Evolutionary conservation across 192 early-diverging fungal genomes (phyloP).

Genomic region (Rhizophagus prolifer): DNA sequence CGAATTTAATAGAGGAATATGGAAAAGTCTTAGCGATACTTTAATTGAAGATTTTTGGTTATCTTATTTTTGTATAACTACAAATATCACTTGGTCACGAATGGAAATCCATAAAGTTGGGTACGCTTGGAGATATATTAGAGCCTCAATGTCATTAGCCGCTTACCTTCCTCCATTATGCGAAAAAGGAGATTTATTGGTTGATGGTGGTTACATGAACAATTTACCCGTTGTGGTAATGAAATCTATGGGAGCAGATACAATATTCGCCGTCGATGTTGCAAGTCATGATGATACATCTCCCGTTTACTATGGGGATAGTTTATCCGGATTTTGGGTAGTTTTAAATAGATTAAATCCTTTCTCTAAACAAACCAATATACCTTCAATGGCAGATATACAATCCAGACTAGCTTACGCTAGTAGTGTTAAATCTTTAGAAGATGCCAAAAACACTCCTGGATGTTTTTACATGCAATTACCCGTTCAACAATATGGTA

Average conservation of each 20-base stretch:
- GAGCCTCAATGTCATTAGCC: constrained; percentile 97
- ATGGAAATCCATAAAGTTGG: constrained; percentile 91
- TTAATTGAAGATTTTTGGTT: constrained; percentile 99
- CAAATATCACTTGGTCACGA: constrained; percentile 95
- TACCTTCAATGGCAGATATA: constrained; percentile 92
- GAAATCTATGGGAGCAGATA: constrained; percentile 77
- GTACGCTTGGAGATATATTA: constrained; percentile 95
- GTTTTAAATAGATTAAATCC: constrained; percentile 82
- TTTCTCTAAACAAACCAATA: constrained; percentile 60
- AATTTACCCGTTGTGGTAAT: constrained; percentile 90
- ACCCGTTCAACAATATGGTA: constrained; percentile 83
- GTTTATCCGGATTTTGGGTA: constrained; percentile 91
- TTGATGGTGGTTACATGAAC: constrained; percentile 98
- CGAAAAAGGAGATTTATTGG: constrained; percentile 95
- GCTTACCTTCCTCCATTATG: constrained; percentile 95
- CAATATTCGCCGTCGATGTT: constrained; percentile 95
- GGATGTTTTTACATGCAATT: constrained; percentile 86
- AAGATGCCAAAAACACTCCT: constrained; percentile 81
- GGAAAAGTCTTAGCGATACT: constrained; percentile 91
- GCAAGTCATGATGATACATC: constrained; percentile 89
- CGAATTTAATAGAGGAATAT: constrained; percentile 94
- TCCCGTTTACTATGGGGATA: constrained; percentile 88
- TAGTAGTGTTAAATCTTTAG: constrained; percentile 81
- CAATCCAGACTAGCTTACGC: constrained; percentile 94
- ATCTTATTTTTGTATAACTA: constrained; percentile 91